phyloP scores from a whole-genome alignment of 371 early-diverging fungal species.

The Zopfochytrium polystomum region DNA sequence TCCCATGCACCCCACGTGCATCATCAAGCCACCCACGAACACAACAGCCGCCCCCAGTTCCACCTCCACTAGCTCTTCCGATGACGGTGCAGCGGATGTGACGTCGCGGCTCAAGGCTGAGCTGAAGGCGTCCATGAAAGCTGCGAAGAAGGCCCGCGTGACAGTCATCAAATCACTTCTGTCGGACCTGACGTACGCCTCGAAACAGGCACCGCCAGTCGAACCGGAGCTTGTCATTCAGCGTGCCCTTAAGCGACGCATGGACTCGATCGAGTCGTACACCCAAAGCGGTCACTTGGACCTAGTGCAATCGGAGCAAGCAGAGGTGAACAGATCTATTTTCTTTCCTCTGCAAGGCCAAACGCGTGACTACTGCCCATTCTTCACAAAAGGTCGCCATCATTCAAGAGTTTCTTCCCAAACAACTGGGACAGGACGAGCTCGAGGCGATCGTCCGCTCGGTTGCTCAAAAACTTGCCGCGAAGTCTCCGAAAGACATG shows the following conservation, averaged over 20 bases:
- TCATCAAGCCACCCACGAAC: too few relatives aligned
- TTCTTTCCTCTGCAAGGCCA: neutral
- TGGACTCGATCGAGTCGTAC: slow-evolving; percentile 35
- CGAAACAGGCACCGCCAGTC: slow-evolving; percentile 26
- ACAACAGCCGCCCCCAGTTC: too few relatives aligned
- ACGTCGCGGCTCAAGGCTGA: slow-evolving; percentile 33
- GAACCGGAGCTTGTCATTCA: slow-evolving; percentile 29
- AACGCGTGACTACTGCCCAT: neutral
- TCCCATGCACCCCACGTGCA: too few relatives aligned
- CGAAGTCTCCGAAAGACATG: slow-evolving; percentile 35
- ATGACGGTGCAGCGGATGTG: too few relatives aligned
- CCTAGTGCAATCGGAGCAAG: slow-evolving; percentile 36
- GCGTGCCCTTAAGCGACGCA: slow-evolving; percentile 38
- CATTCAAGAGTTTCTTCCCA: slow-evolving; percentile 32
- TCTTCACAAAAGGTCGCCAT: slow-evolving; percentile 15
- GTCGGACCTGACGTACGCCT: slow-evolving; percentile 39
- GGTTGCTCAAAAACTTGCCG: slow-evolving; percentile 25
- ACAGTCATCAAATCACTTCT: slow-evolving; percentile 40
- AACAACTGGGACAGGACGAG: slow-evolving; percentile 32
- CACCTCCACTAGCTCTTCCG: too few relatives aligned
- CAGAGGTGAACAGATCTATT: slow-evolving; percentile 24
- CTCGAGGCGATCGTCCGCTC: slow-evolving; percentile 26
- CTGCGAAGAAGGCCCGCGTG: slow-evolving; percentile 19
- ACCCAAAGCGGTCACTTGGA: slow-evolving; percentile 32
- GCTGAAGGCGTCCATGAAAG: slow-evolving; percentile 32